These are phyloP conservation scores for Xerocomus nothofagi DNA, from an alignment of 1,284 basidiomycete species.

Conservation along the genomic window DNA sequence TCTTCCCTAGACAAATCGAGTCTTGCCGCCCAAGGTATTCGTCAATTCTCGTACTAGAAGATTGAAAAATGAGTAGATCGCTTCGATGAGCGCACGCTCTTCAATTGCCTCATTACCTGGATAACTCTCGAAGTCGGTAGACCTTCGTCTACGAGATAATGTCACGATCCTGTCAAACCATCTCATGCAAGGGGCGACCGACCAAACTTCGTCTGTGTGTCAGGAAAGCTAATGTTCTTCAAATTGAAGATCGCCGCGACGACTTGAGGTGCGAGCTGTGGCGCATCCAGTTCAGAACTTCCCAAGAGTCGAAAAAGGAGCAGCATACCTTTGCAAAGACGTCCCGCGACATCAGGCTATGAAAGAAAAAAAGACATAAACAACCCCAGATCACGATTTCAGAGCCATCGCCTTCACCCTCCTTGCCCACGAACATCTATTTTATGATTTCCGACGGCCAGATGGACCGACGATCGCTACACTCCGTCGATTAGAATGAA, in stretches of 20 bases:
- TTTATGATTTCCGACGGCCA: conserved; percentile 13
- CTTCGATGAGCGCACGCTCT: no score
- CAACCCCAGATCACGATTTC: neutral
- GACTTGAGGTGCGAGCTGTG: conserved; percentile 28
- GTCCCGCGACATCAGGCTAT: conserved; percentile 29
- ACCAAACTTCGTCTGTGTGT: conserved; percentile 17
- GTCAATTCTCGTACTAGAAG: conserved; percentile 24
- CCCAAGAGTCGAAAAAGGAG: neutral
- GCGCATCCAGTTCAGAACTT: neutral
- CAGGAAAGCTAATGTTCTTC: conserved; percentile 15
- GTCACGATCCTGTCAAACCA: neutral
- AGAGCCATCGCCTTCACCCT: conserved; percentile 20
- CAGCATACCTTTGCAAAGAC: conserved; percentile 29
- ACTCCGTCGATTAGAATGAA: neutral
- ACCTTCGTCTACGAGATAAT: conserved; percentile 12
- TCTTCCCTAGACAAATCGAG: neutral
- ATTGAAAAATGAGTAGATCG: neutral
- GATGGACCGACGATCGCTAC: conserved; percentile 5
- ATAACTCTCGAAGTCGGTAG: conserved; percentile 23
- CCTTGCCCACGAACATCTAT: conserved; percentile 16
- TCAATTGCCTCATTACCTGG: conserved; percentile 12
- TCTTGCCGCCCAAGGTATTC: neutral
- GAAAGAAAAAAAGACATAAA: neutral
- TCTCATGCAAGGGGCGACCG: neutral
- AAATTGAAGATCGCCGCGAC: conserved; percentile 22